Base-by-base conservation (phyloP, 495 filamentous ascomycete species). In the Margaritispora aquatica region DNA sequence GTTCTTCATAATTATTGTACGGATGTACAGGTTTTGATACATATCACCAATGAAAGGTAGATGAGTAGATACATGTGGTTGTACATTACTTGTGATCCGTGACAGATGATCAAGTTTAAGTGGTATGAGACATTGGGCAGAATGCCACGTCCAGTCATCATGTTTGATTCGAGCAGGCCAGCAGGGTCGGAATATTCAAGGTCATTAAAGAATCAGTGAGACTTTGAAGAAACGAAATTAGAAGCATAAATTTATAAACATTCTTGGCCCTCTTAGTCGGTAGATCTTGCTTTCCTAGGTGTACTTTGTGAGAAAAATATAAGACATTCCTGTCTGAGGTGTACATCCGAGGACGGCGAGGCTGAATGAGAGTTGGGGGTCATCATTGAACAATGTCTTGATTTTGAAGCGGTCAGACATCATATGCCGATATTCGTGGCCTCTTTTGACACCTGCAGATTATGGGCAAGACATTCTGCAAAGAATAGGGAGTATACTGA, bases 11-110 rank as follows among this genome's bases (percentile, higher is more conserved):
- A 51, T 60, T 36, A 63, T 53, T 57, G 54, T 62, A 59, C 53
- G 47, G n/a, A 58, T 38, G 23, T 52, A 38, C n/a, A 57, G 60
- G 26, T 20, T 60, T 58, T 54, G 47, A 61, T 63, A 50, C 57
- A 66, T 58, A 62, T 53, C 41, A 46, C 34, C 21, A 26, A 58
- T 47, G 26, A 44, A 26, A 23, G 41, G 26, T 24, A 46, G 38
- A 44, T 38, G 34, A 23, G 22, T 19, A 49, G 2, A 26, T 22
- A 22, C 0, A 1, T 49, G 38, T 44, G 38, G 38, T 7, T 7
- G 38, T 44, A 44, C 26, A 27, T n/a, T 54, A 26, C 26, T 54
- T 29, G 26, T 31, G 19, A 31, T 17, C 51, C 8, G 38, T 44
- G 17, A 44, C 7, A 10, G 13, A 44, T 44, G 38, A n/a, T 44